Evolutionary conservation across 495 filamentous ascomycete species (phyloP).

Genomic region (Aspergillus cristatus): DNA sequence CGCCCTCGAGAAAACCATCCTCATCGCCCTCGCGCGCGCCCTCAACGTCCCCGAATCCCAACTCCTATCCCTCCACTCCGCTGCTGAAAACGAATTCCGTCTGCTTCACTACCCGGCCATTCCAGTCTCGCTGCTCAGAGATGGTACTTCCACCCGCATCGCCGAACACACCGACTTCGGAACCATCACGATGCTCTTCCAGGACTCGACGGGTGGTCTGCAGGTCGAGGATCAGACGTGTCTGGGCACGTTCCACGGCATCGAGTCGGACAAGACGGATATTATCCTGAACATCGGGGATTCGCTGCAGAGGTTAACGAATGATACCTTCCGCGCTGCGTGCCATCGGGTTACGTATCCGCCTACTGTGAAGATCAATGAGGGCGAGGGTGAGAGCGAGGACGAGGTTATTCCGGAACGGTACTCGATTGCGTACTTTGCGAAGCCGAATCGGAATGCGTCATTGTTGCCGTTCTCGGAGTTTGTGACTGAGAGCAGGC

Average conservation of each 20-base stretch:
- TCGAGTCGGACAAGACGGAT: constrained; percentile 39
- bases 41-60: constrained; percentile 37
- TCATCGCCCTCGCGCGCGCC: constrained; percentile 32
- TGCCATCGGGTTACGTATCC: constrained; percentile 24
- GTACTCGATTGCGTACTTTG: constrained; percentile 28
- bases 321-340: constrained; percentile 35
- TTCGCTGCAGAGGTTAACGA: constrained; percentile 52
- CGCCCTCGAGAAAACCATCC: constrained; percentile 31
- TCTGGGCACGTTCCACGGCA: constrained; percentile 28
- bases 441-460: constrained; percentile 18
- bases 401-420: constrained; percentile 17
- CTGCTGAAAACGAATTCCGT: constrained; percentile 41
- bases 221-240: constrained; percentile 32
- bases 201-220: constrained; percentile 36
- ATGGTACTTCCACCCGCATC: constrained; percentile 20
- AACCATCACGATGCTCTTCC: constrained; percentile 41
- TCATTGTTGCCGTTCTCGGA: constrained; percentile 13
- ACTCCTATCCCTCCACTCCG: constrained; percentile 35
- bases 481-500: constrained; percentile 9
- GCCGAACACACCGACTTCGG: constrained; percentile 40
- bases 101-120: constrained; percentile 34
- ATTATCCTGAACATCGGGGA: constrained; percentile 60
- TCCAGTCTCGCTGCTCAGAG: constrained; percentile 8
- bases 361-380: constrained; percentile 9
- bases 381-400: not conserved